These are phyloP conservation scores for Neonectria neomacrospora DNA, from an alignment of 2,329 filamentous ascomycete genomes.

Conservation along the genomic window DNA sequence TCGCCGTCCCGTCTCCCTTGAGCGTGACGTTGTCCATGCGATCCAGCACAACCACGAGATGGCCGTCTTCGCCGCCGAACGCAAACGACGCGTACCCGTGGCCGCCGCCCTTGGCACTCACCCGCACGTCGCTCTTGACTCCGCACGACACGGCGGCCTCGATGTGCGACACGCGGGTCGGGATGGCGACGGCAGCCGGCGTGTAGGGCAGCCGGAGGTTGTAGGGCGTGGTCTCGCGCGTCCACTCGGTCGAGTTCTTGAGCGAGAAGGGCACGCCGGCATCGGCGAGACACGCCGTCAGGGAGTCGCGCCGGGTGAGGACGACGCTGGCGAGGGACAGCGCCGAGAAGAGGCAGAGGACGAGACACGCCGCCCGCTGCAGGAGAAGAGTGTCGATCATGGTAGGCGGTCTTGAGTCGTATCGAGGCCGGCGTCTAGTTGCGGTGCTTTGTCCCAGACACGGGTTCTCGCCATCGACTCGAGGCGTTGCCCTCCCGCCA, in stretches of 20 bases:
- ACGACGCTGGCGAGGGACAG: constrained; percentile 4
- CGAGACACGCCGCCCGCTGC: constrained; percentile 11
- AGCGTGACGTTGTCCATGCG: constrained; percentile 50
- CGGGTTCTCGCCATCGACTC: neutral
- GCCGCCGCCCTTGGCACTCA: constrained; percentile 63
- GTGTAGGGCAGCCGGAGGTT: constrained; percentile 49
- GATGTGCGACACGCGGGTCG: constrained; percentile 53
- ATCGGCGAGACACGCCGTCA: constrained; percentile 42
- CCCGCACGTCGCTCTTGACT: constrained; percentile 53
- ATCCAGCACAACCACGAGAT: constrained; percentile 55
- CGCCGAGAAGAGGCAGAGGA: constrained; percentile 7
- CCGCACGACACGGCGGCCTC: constrained; percentile 60
- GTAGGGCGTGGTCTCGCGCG: constrained; percentile 47
- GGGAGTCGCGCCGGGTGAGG: constrained; percentile 14
- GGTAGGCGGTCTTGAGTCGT: neutral
- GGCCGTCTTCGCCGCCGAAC: constrained; percentile 54
- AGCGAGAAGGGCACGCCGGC: constrained; percentile 37
- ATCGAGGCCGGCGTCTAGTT: neutral
- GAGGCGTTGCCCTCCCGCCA: neutral
- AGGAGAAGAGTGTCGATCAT: constrained; percentile 10
- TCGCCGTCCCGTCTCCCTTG: constrained; percentile 33
- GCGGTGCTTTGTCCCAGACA: neutral
- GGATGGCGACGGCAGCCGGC: constrained; percentile 48
- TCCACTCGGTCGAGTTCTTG: constrained; percentile 45
- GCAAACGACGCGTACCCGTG: constrained; percentile 65